A percentile compares a stretch with the other conserved stretches of the same genome.
phyloP scores from a whole-genome alignment of 2,329 filamentous ascomycete genomes.

The Exophiala oligosperma region DNA sequence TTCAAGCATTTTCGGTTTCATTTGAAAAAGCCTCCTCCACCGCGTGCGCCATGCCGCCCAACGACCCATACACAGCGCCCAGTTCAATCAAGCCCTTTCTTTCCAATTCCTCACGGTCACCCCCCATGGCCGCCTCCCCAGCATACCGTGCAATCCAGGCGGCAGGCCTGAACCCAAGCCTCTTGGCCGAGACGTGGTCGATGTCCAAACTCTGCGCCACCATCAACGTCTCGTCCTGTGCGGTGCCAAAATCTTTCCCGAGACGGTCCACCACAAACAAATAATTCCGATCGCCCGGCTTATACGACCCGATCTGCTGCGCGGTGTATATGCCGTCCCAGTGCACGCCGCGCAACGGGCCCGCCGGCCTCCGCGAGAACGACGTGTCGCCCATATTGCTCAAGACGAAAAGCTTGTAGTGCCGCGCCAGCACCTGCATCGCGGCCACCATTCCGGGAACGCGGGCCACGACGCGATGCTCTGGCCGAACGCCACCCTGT shows the following conservation, averaged over 20 bases:
- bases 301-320: conserved; percentile 70
- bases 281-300: conserved; percentile 66
- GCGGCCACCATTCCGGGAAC: conserved; percentile 59
- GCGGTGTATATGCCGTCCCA: conserved; percentile 70
- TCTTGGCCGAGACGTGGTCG: conserved; percentile 65
- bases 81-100: conserved; percentile 43
- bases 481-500: conserved; percentile 48
- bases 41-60: conserved; percentile 62
- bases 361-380: conserved; percentile 48
- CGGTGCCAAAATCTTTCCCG: conserved; percentile 58
- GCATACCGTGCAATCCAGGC: conserved; percentile 61
- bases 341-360: conserved; percentile 51
- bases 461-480: conserved; percentile 54
- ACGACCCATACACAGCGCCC: conserved; percentile 58
- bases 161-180: conserved; percentile 56
- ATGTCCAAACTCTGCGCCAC: conserved; percentile 67
- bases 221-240: conserved; percentile 60
- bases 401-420: conserved; percentile 57
- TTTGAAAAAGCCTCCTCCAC: conserved; percentile 48
- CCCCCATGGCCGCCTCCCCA: conserved; percentile 45
- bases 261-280: conserved; percentile 60
- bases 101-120: conserved; percentile 41
- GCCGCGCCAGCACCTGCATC: conserved; percentile 47
- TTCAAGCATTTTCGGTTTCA: too few relatives aligned
- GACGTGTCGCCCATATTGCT: conserved; percentile 58